A percentile compares a stretch with the other conserved stretches of the same genome.
phyloP scores from a whole-genome alignment of 2,329 filamentous ascomycete species.

The Xylaria sp. region DNA sequence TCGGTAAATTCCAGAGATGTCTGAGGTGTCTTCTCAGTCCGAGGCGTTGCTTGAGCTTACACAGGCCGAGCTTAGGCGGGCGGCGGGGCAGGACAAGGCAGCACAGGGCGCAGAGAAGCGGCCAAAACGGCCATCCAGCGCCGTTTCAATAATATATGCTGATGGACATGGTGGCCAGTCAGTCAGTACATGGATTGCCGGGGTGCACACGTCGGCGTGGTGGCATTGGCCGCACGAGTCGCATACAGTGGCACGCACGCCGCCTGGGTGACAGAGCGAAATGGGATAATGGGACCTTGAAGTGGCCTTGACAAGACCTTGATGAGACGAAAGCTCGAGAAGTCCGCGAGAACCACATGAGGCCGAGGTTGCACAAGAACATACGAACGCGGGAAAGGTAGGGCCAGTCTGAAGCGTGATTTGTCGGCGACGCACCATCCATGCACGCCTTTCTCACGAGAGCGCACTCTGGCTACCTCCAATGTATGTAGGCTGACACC shows the following conservation, averaged over 20 bases:
- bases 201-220: constrained; percentile 16
- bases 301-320: neutral
- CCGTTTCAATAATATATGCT: constrained; percentile 28
- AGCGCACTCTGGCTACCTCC: constrained; percentile 7
- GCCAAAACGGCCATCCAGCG: constrained; percentile 24
- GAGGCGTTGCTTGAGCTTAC: constrained; percentile 26
- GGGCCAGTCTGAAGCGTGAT: constrained; percentile 27
- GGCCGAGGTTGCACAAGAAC: constrained; percentile 37
- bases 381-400: constrained; percentile 28
- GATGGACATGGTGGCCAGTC: constrained; percentile 29
- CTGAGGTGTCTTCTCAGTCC: constrained; percentile 11
- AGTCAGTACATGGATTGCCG: constrained; percentile 25
- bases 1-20: constrained; percentile 25
- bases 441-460: constrained; percentile 31
- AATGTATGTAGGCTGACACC: constrained; percentile 38
- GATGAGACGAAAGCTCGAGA: constrained; percentile 12
- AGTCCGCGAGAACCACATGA: constrained; percentile 26
- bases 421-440: constrained; percentile 27
- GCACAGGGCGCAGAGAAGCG: constrained; percentile 16
- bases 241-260: constrained; percentile 7
- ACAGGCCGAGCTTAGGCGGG: constrained; percentile 8
- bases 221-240: constrained; percentile 11
- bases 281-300: constrained; percentile 38
- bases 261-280: constrained; percentile 32
- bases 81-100: constrained; percentile 21